Base-by-base conservation (phyloP, 2,329 filamentous ascomycete species). In the Tetracladium maxilliforme region DNA sequence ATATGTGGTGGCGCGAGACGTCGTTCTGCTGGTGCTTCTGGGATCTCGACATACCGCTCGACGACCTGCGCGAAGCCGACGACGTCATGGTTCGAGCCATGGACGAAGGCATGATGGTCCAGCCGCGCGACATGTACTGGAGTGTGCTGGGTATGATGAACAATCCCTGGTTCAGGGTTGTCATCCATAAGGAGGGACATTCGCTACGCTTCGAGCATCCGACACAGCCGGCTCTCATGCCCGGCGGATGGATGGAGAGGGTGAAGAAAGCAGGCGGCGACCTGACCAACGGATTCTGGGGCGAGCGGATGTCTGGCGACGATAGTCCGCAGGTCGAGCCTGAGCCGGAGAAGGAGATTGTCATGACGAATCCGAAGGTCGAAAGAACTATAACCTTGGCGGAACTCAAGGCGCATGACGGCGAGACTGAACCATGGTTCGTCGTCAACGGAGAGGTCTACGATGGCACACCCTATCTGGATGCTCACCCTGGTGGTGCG, bases 81-180 rank as follows among this genome's bases (percentile, higher is more conserved):
- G 82, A 84, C 39, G 70, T 94, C 19, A 63, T 92, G 41, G 72
- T 92, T 5, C 65, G 86, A 22, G 77, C 76, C 5, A 92, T 93
- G 83, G 86, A 94, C 38, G 86, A 93, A 35, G 68, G 75, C 27
- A 76, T 93, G 69, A 81, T 79, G 48, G 58, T 81, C 0, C 83
- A 92, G 45, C 86, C 86, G 5, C 65, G 81, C 32, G 86, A 94
- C 41, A 90, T 93, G 81, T 93, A 93, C 52, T 94, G 86, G 86
- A 84, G 72, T 31, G 83, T 92, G 3, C 55, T 93, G 19, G 84
- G 86, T 0, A 94, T 94, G 86, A 93, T 94, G 86, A 93, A 93
- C 51, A 93, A 93, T 39, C 80, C 82, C 0, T 94, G 86, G 86
- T 94, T 78, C 47, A 65, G 86, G 5, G 66, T 94, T 2, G 69